Evolutionary conservation across 140 eudicot species (phyloP), one percentile per base, ranked within the genome.

Genomic region (Bidens hawaiensis): DNA sequence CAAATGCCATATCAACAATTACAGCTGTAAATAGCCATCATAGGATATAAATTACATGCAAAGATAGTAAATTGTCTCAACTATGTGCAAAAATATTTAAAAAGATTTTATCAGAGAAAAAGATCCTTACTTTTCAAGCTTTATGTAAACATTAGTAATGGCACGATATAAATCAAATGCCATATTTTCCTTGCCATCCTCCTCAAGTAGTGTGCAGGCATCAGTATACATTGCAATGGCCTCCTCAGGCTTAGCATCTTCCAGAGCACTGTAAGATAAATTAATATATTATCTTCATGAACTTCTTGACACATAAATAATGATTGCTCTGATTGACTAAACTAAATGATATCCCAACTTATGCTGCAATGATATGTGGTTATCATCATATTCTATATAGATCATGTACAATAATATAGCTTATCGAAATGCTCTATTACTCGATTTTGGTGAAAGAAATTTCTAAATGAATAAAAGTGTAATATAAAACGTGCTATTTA

Each of bases 131-230:
- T 80, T 87, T 67, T 87, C 94, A 65, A 87, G 90, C 81, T 90
- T 90, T 57, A 90, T 42, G 72, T 84, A 84, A 70, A 90, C 78
- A 74, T 74, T 76, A 51, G 88, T 70, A 43, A 81, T 82, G 71
- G 84, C 94, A 50, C 97, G 97, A 76, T 86, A 90, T 33, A 90
- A 59, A 90, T 90, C 96, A 74, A 80, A 82, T 51, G 91, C 84
- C 95, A 90, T 86, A 67, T 84, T 94, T 26, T 87, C 90, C 80
- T 84, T 90, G 47, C 88, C 95, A 68, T 90, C 96, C 14, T 87
- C 97, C 75, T 90, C 96, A 56, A 90, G 97, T 51, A 78, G 45
- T 5, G 47, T 72, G 77, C 83, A 77, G 47, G 97, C 94, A 49
- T 84, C 95, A 47, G 75, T 74, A 62, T 86, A 90, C 79, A 90